Conservation (phyloP, 2,329 filamentous ascomycete species). For the Penicillium sp. region DNA sequence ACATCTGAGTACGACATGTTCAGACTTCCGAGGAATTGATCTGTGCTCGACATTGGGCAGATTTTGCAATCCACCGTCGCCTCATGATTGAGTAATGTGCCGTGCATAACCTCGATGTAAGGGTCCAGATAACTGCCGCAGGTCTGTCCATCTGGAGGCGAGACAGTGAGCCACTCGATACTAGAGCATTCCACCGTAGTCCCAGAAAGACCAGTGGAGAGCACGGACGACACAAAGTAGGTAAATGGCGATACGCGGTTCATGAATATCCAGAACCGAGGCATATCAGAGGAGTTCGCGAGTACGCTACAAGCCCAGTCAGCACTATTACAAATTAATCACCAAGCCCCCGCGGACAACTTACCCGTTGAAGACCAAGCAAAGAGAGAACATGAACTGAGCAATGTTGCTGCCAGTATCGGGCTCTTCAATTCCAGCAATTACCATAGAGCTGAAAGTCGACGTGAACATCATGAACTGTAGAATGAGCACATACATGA, state of each 20-base stretch:
- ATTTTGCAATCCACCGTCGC: conserved; percentile 53
- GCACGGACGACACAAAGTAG: conserved; percentile 45
- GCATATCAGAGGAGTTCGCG: conserved; percentile 50
- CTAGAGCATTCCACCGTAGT: conserved; percentile 26
- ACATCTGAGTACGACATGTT: conserved; percentile 37
- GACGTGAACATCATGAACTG: conserved; percentile 61
- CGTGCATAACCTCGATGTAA: conserved; percentile 47
- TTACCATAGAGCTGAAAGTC: conserved; percentile 64
- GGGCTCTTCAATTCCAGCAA: conserved; percentile 58
- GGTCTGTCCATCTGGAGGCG: conserved; percentile 52
- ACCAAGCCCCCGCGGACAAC: background rate
- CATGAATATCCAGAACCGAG: conserved; percentile 72
- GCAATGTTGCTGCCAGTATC: conserved; percentile 57
- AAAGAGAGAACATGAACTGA: conserved; percentile 50
- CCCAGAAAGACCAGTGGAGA: conserved; percentile 29
- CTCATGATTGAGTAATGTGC: conserved; percentile 55
- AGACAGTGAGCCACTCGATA: conserved; percentile 29
- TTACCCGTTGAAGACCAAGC: conserved; percentile 48
- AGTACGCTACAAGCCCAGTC: conserved; percentile 44
- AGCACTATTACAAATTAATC: background rate
- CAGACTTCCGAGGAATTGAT: conserved; percentile 46
- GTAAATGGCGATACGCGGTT: conserved; percentile 60
- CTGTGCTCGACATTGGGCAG: conserved; percentile 30
- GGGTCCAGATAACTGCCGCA: conserved; percentile 55
- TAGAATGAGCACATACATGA: conserved; percentile 56